These are phyloP conservation scores for Phialophora tarda DNA, from an alignment of 2,329 filamentous ascomycete species.

Conservation along the genomic window DNA sequence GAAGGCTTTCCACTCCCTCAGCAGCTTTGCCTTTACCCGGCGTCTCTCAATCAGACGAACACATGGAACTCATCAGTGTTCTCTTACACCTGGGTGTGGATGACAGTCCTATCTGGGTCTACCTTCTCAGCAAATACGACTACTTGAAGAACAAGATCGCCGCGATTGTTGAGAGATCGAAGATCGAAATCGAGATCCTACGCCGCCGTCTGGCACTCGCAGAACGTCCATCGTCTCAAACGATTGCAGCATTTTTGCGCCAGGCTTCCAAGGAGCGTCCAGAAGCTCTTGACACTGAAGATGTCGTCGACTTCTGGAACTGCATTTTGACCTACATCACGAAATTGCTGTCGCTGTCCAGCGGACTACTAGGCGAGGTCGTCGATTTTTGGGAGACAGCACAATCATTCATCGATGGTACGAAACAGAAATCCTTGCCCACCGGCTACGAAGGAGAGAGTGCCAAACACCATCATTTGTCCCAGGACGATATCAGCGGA, in stretches of 20 bases:
- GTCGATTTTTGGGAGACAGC: constrained; percentile 93
- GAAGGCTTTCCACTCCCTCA: constrained; percentile 73
- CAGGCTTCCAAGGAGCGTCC: constrained; percentile 72
- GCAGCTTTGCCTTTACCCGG: constrained; percentile 58
- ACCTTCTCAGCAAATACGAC: constrained; percentile 88
- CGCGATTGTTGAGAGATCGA: constrained; percentile 79
- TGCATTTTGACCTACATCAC: constrained; percentile 77
- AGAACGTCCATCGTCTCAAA: constrained; percentile 72
- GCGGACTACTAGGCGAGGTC: constrained; percentile 85
- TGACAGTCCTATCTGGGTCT: constrained; percentile 95
- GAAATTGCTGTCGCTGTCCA: constrained; percentile 72
- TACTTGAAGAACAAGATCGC: constrained; percentile 86
- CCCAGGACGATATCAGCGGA: constrained; percentile 70
- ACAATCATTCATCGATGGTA: constrained; percentile 86
- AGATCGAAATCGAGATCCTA: constrained; percentile 89
- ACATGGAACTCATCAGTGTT: constrained; percentile 88
- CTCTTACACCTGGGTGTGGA: constrained; percentile 93
- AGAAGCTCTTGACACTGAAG: constrained; percentile 73
- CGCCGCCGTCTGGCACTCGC: constrained; percentile 77
- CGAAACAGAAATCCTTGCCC: constrained; percentile 78
- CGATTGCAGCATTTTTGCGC: constrained; percentile 76
- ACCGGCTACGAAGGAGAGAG: constrained; percentile 82
- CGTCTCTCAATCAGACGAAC: constrained; percentile 70
- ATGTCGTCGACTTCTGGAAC: constrained; percentile 91
- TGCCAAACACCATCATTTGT: constrained; percentile 77